Evolutionary conservation across 2,329 filamentous ascomycete species (phyloP).

Genomic region (Thermoascus crustaceus): DNA sequence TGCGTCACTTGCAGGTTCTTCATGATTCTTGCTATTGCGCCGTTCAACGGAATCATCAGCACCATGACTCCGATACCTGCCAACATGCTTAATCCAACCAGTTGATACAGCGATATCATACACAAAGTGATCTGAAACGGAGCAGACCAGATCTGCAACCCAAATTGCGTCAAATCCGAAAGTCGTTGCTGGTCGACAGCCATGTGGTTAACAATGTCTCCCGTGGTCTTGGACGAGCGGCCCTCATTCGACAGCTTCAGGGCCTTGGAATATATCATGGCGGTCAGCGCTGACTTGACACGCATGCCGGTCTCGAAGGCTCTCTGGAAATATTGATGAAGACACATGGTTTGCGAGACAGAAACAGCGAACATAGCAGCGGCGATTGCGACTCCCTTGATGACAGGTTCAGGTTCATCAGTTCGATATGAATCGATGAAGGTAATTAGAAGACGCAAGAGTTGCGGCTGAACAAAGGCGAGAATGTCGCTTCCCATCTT

Average conservation of each 20-base stretch:
- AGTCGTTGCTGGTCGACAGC: conserved; percentile 94
- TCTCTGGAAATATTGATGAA: conserved; percentile 97
- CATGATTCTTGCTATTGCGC: conserved; percentile 84
- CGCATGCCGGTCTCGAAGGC: conserved; percentile 95
- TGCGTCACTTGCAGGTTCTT: conserved; percentile 90
- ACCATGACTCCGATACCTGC: conserved; percentile 93
- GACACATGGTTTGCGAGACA: conserved; percentile 73
- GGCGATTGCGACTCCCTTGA: conserved; percentile 79
- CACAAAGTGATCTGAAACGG: conserved; percentile 94
- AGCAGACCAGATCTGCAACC: conserved; percentile 91
- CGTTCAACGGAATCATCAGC: conserved; percentile 94
- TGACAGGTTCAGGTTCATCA: conserved; percentile 61
- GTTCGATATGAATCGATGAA: conserved; percentile 71
- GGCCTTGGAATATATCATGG: conserved; percentile 87
- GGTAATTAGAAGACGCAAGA: conserved; percentile 72
- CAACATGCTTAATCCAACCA: conserved; percentile 94
- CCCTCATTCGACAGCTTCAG: conserved; percentile 89
- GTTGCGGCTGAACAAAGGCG: conserved; percentile 83
- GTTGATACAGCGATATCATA: conserved; percentile 89
- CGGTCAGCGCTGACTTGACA: conserved; percentile 82
- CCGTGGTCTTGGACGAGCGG: conserved; percentile 77
- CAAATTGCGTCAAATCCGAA: conserved; percentile 90
- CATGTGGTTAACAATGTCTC: conserved; percentile 99
- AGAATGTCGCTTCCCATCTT: conserved; percentile 82
- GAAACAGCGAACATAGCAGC: conserved; percentile 87